A percentile compares a stretch with the other conserved stretches of the same genome.
phyloP scores from a whole-genome alignment of 2,329 filamentous ascomycete species.

The Sphaceloma murrayae region DNA sequence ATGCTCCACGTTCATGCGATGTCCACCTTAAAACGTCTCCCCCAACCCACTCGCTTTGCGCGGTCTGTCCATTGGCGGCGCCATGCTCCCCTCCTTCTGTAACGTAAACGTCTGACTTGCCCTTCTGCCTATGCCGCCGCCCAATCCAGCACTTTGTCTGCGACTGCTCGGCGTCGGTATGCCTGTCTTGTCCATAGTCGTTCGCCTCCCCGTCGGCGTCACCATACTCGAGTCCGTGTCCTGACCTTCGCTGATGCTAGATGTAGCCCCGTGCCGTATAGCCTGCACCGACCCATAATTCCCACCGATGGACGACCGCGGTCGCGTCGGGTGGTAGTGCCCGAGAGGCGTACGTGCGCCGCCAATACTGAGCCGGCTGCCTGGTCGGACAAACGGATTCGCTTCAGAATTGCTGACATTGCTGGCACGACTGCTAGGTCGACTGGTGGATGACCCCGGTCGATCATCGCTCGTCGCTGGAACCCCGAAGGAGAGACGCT shows the following conservation, averaged over 20 bases:
- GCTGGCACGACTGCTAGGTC: conserved; percentile 66
- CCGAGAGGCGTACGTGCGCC: conserved; percentile 56
- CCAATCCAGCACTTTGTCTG: conserved; percentile 38
- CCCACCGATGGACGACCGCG: conserved; percentile 61
- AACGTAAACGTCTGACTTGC: conserved; percentile 16
- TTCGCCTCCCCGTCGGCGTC: conserved; percentile 34
- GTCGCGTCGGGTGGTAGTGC: conserved; percentile 44
- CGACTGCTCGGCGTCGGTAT: conserved; percentile 45
- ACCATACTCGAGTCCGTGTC: conserved; percentile 25
- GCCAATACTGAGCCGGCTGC: conserved; percentile 54
- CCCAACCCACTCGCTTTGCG: conserved; percentile 26
- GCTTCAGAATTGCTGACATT: conserved; percentile 41
- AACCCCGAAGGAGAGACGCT: conserved; percentile 44
- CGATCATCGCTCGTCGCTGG: conserved; percentile 23
- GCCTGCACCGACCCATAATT: conserved; percentile 34
- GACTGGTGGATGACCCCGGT: conserved; percentile 35
- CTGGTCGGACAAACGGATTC: conserved; percentile 45
- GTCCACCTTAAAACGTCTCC: conserved; percentile 25
- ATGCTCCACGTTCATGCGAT: not conserved
- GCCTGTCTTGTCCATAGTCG: conserved; percentile 37
- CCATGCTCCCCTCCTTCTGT: conserved; percentile 17
- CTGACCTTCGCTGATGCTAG: conserved; percentile 23
- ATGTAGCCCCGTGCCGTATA: conserved; percentile 23
- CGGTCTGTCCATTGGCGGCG: conserved; percentile 16
- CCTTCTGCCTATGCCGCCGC: conserved; percentile 14